phyloP scores from a whole-genome alignment of 208 protist genomes.

The Leishmania gerbilli region DNA sequence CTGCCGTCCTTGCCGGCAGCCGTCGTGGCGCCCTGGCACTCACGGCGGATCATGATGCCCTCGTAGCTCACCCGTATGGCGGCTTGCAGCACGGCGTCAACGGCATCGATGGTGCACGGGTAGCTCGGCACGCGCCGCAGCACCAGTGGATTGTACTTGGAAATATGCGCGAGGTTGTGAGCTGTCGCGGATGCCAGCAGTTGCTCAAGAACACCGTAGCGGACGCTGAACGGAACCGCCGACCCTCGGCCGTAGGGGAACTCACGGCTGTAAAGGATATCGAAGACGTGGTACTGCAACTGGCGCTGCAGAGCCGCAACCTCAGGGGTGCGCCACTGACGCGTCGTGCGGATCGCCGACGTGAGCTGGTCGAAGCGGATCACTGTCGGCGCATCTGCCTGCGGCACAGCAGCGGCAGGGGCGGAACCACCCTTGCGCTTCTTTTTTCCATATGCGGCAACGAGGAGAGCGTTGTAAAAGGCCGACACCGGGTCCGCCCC shows the following conservation, averaged over 20 bases:
- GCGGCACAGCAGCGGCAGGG: background rate
- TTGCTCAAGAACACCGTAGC: conserved; percentile 47
- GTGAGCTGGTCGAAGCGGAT: conserved; percentile 75
- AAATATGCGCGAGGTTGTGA: conserved; percentile 21
- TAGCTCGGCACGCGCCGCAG: conserved; percentile 60
- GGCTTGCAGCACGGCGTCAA: conserved; percentile 42
- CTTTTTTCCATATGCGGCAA: background rate
- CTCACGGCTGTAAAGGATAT: conserved; percentile 68
- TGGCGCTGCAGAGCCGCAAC: conserved; percentile 59
- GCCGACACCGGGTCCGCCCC: background rate
- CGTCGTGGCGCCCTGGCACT: conserved; percentile 7
- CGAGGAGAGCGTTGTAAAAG: conserved; percentile 15
- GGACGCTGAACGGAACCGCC: conserved; percentile 42
- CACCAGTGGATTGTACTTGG: conserved; percentile 31
- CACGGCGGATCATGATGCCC: conserved; percentile 83
- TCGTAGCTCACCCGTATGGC: conserved; percentile 81
- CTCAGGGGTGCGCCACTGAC: conserved; percentile 51
- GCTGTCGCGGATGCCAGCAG: conserved; percentile 25
- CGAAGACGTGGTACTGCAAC: conserved; percentile 89
- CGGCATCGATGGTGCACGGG: conserved; percentile 31
- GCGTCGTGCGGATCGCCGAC: conserved; percentile 80
- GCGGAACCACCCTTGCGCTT: background rate
- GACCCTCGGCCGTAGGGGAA: conserved; percentile 23
- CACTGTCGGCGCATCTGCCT: conserved; percentile 17
- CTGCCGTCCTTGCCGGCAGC: conserved; percentile 1